Conservation (phyloP, 495 filamentous ascomycete genomes). For the Penicillium ucsense region DNA sequence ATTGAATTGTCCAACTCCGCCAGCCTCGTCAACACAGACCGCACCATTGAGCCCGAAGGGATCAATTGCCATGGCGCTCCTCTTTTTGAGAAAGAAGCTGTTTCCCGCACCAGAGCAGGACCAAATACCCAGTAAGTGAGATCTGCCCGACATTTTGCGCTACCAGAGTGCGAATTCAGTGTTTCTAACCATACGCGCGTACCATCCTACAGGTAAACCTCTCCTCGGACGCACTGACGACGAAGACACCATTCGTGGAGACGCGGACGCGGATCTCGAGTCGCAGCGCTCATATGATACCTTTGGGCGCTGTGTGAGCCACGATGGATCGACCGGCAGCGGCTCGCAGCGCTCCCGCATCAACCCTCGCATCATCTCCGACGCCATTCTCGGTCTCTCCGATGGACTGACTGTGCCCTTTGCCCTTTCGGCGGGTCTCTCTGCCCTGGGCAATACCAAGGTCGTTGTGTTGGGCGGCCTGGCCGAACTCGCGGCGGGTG, state of each 20-base stretch:
- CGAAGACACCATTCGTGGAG: constrained; percentile 20
- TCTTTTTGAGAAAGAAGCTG: constrained; percentile 35
- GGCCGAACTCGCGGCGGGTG: constrained; percentile 46
- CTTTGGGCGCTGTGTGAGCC: constrained; percentile 23
- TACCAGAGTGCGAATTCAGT: no score
- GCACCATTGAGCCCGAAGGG: no score
- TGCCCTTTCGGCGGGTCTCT: constrained; percentile 46
- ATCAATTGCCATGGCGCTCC: constrained; percentile 25
- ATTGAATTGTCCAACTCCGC: no score
- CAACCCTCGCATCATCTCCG: constrained; percentile 44
- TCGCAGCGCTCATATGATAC: constrained; percentile 34
- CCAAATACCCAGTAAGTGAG: constrained; percentile 13
- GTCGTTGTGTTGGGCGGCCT: constrained; percentile 46
- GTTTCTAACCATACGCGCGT: no score
- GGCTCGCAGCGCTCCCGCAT: constrained; percentile 29
- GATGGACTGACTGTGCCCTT: constrained; percentile 51
- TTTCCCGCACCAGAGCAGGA: constrained; percentile 18
- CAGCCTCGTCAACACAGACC: no score
- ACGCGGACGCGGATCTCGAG: constrained; percentile 27
- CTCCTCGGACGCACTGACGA: constrained; percentile 23
- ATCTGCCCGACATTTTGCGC: neutral
- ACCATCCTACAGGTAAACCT: constrained; percentile 20
- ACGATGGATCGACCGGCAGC: constrained; percentile 17
- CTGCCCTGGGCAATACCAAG: constrained; percentile 41
- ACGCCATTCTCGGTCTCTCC: constrained; percentile 50